Conservation (phyloP, 1,284 basidiomycete species). For the Irpex lacteus region DNA sequence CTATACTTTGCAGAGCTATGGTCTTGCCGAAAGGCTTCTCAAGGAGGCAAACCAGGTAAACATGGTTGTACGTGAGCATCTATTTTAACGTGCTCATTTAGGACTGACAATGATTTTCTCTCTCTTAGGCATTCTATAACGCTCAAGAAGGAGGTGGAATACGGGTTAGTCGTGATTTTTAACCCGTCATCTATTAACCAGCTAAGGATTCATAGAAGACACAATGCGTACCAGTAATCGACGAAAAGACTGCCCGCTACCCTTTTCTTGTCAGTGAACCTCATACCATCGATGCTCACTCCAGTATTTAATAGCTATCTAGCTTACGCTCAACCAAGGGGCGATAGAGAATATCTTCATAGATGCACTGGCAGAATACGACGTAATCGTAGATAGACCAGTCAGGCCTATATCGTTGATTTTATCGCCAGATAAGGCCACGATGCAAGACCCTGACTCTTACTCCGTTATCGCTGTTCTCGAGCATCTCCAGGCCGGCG, state of each 20-base stretch:
- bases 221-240: constrained; percentile 44
- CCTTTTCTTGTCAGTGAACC: background rate
- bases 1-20: constrained; percentile 58
- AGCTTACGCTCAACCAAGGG: constrained; percentile 5
- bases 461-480: constrained; percentile 58
- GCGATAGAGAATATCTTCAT: constrained; percentile 61
- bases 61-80: constrained; percentile 45
- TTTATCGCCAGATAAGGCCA: constrained; percentile 39
- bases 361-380: constrained; percentile 48
- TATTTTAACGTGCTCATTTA: background rate
- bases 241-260: constrained; percentile 44
- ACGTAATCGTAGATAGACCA: constrained; percentile 53
- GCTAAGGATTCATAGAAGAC: constrained; percentile 30
- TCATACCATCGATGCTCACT: background rate
- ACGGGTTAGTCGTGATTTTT: constrained; percentile 45
- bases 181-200: background rate
- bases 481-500: constrained; percentile 23
- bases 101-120: background rate
- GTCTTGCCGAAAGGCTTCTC: constrained; percentile 60
- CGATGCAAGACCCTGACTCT: constrained; percentile 37
- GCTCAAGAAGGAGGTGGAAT: constrained; percentile 59
- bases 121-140: constrained; percentile 64
- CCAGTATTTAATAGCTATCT: background rate
- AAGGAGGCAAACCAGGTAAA: constrained; percentile 66
- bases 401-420: constrained; percentile 48